phyloP scores from a whole-genome alignment of 345 rosid species.

The Capsella bursapastoris region DNA sequence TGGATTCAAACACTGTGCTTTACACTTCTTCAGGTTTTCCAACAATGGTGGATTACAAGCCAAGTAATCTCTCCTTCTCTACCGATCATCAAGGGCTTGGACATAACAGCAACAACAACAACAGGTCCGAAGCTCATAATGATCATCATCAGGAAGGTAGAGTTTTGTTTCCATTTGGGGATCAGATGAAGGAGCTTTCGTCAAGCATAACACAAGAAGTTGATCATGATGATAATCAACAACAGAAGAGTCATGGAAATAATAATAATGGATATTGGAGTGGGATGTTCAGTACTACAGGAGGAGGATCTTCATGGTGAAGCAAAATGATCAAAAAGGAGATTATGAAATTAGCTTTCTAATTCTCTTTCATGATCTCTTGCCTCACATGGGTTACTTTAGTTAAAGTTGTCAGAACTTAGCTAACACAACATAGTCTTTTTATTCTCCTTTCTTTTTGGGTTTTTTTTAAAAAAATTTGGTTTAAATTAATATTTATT shows the following conservation, averaged over 20 bases:
- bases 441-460: conserved; percentile 18
- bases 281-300: conserved; percentile 49
- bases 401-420: conserved; percentile 50
- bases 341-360: conserved; percentile 43
- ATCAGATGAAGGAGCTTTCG: conserved; percentile 47
- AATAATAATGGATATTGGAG: conserved; percentile 46
- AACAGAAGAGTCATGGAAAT: conserved; percentile 42
- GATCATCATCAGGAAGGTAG: conserved; percentile 43
- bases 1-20: conserved; percentile 42
- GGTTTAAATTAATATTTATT: conserved; percentile 21
- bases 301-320: conserved; percentile 51
- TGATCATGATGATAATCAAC: conserved; percentile 47
- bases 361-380: conserved; percentile 37
- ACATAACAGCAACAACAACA: conserved; percentile 27
- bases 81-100: conserved; percentile 35
- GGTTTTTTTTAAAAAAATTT: background rate
- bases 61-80: conserved; percentile 41
- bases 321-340: conserved; percentile 45
- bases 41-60: conserved; percentile 44
- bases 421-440: conserved; percentile 44
- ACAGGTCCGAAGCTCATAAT: conserved; percentile 27
- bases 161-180: conserved; percentile 44
- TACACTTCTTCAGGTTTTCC: conserved; percentile 49
- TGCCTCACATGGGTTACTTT: conserved; percentile 46
- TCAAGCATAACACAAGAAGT: conserved; percentile 46